phyloP scores from a whole-genome alignment of 768 basidiomycete genomes.

The Chalciporus piperatus region DNA sequence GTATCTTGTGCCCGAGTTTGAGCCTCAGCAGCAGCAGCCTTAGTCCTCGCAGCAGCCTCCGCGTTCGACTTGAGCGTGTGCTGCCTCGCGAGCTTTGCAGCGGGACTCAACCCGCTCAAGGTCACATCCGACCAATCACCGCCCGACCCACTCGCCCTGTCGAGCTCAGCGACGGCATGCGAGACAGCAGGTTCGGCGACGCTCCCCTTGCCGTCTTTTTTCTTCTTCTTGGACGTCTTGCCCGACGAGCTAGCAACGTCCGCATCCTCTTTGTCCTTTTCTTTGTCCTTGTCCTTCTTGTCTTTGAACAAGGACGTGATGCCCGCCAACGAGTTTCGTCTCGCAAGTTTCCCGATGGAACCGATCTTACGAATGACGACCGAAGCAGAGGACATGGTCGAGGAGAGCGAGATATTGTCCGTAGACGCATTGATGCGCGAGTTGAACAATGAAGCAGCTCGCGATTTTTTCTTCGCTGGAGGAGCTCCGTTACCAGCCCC shows the following conservation, averaged over 20 bases:
- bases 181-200: conserved; percentile 71
- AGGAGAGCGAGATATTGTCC: conserved; percentile 93
- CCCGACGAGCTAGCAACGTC: conserved; percentile 28
- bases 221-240: conserved; percentile 49
- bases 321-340: conserved; percentile 84
- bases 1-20: conserved; percentile 24
- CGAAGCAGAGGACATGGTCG: conserved; percentile 91
- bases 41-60: conserved; percentile 42
- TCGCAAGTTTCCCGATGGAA: conserved; percentile 82
- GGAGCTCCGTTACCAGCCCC: conserved; percentile 16
- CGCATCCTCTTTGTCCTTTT: conserved; percentile 24
- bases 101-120: conserved; percentile 80
- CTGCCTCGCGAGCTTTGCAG: conserved; percentile 84
- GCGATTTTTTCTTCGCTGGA: conserved; percentile 63
- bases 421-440: conserved; percentile 83
- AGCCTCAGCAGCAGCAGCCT: conserved; percentile 31
- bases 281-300: conserved; percentile 48
- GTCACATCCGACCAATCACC: conserved; percentile 58
- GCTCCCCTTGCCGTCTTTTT: conserved; percentile 60
- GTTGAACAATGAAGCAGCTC: conserved; percentile 80
- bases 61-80: conserved; percentile 87
- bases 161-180: conserved; percentile 82
- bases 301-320: conserved; percentile 95
- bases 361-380: conserved; percentile 97
- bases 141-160: conserved; percentile 43